Base-by-base conservation (phyloP, 1,284 basidiomycete species). In the Cystobasidium slooffiae region DNA sequence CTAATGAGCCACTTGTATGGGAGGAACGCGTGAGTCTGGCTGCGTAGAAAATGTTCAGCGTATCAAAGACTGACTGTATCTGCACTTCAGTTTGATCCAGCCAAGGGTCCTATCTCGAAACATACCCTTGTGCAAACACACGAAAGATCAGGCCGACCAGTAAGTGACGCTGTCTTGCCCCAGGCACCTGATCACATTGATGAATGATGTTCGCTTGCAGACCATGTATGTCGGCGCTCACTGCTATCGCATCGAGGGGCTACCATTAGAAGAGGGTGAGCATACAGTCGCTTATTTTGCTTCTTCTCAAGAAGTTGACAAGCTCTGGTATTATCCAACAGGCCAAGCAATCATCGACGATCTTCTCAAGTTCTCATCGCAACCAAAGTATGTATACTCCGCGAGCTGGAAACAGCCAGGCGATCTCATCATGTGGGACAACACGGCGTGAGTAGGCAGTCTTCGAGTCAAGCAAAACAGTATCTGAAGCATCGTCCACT, bases 371-470 rank as follows among this genome's bases (percentile, higher is more conserved):
- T 76, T 80, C 67, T 80, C 78, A 12, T 80, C 77, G 6, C 77
- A 81, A 55, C 77, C 79, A 7, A 62, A 80, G 69, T 82, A 77
- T 74, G 76, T 75, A 18, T 74, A 77, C 22, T 53, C 73, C n/a
- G 78, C 80, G 5, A 73, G 79, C 46, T 82, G 81, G 81, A 18
- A 78, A 22, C 70, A 80, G 20, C 73, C 77, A 5, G 81, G 81
- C 10, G 81, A 82, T 68, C 75, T 81, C n/a, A 77, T 79, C 39
- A 76, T 75, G 68, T 74, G 63, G 70, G 64, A 66, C 37, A 66
- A 66, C 20, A 66, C 64, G n/a, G 64, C 64, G 64, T 66, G 43
- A 53, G 64, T 12, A 16, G 51, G 12, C 2, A 22, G 44, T 8
- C 44, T 22, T 39, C 7, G 7, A 7, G 6, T 63, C 24, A 10